phyloP scores from a whole-genome alignment of 1,284 basidiomycete genomes.

The Austroboletus rostrupii region DNA sequence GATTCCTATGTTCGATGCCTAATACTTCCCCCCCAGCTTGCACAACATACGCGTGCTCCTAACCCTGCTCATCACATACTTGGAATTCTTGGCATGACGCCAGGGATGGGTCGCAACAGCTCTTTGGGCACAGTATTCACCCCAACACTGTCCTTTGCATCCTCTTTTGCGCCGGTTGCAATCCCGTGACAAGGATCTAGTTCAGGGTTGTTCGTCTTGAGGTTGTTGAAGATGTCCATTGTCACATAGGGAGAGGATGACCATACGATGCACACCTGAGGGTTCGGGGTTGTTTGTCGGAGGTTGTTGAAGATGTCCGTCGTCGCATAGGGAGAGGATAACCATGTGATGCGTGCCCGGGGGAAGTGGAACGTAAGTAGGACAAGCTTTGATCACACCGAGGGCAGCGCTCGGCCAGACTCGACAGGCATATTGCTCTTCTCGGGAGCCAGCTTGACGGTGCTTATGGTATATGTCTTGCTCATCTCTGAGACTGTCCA shows the following conservation, averaged over 20 bases:
- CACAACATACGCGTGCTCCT: conserved; percentile 76
- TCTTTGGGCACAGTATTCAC: conserved; percentile 76
- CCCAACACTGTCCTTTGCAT: conserved; percentile 59
- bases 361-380: conserved; percentile 89
- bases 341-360: conserved; percentile 93
- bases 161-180: conserved; percentile 75
- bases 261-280: conserved; percentile 93
- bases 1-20: conserved; percentile 78
- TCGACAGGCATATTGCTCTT: conserved; percentile 43
- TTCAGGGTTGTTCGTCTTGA: conserved; percentile 82
- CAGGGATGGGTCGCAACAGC: conserved; percentile 68
- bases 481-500: conserved; percentile 59
- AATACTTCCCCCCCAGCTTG: conserved; percentile 62
- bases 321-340: conserved; percentile 90
- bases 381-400: conserved; percentile 87
- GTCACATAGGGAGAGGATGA: conserved; percentile 93
- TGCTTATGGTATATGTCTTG: conserved; percentile 58
- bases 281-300: conserved; percentile 30
- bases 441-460: conserved; percentile 48
- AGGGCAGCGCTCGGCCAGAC: conserved; percentile 37
- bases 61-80: conserved; percentile 81
- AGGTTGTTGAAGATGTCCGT: conserved; percentile 92
- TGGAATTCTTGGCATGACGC: conserved; percentile 82
- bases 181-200: conserved; percentile 79
- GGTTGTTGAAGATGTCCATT: conserved; percentile 88